These are phyloP conservation scores for Fusarium sterilihyphosum DNA, from an alignment of 2,329 filamentous ascomycete genomes.

Conservation along the genomic window DNA sequence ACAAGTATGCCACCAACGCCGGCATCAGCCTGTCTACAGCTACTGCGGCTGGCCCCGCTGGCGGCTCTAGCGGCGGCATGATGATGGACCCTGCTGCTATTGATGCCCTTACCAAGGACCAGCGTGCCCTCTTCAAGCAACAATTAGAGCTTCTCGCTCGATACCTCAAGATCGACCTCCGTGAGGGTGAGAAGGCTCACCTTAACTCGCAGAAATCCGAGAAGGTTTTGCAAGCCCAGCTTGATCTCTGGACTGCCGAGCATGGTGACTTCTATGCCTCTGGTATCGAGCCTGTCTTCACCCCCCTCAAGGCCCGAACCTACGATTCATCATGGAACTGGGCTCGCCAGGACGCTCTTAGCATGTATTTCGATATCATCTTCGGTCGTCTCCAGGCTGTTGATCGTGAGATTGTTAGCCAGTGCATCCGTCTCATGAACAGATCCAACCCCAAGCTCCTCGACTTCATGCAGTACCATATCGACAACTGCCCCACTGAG, in stretches of 20 bases:
- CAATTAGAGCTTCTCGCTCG: constrained; percentile 94
- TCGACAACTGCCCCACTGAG: constrained; percentile 97
- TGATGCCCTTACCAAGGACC: constrained; percentile 96
- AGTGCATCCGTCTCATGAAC: constrained; percentile 99
- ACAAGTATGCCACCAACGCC: constrained; percentile 87
- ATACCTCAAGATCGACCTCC: constrained; percentile 96
- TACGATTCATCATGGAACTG: constrained; percentile 99
- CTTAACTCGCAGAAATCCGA: constrained; percentile 86
- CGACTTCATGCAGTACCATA: constrained; percentile 99
- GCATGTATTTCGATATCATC: constrained; percentile 99
- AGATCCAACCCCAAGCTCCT: constrained; percentile 94
- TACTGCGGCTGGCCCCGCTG: constrained; percentile 77
- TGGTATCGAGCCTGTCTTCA: constrained; percentile 95
- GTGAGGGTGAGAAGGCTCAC: constrained; percentile 94
- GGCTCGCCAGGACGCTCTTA: constrained; percentile 95
- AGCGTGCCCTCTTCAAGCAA: constrained; percentile 96
- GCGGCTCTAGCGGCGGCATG: constrained; percentile 82
- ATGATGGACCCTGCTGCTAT: constrained; percentile 99
- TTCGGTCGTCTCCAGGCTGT: constrained; percentile 93
- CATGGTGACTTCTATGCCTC: constrained; percentile 96
- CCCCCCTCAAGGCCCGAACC: constrained; percentile 89
- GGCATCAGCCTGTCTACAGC: constrained; percentile 86
- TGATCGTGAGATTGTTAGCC: constrained; percentile 97
- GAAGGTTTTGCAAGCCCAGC: constrained; percentile 87
- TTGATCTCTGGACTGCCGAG: constrained; percentile 94